These are phyloP conservation scores for Rosa rugosa DNA, from an alignment of 306 rosid genomes.

Conservation along the genomic window DNA sequence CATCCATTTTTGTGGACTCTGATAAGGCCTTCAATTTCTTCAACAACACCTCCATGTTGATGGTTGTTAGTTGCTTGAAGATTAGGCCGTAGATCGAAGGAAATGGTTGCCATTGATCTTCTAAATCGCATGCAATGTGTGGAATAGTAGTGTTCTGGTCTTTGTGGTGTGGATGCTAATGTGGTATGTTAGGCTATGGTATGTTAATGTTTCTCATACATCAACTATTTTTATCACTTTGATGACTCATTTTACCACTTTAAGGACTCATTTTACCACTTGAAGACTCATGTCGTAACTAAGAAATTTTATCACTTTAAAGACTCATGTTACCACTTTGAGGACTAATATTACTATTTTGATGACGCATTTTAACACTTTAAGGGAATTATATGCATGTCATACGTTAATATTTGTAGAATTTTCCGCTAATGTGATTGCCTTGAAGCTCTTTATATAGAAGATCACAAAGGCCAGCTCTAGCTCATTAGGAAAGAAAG, in stretches of 20 bases:
- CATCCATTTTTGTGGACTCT: conserved; percentile 61
- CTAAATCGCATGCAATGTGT: conserved; percentile 20
- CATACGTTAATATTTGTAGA: too few relatives aligned
- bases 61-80: conserved; percentile 30
- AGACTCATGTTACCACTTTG: too few relatives aligned
- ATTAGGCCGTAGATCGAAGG: conserved; percentile 44
- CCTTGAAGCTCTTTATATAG: conserved; percentile 47
- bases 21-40: conserved; percentile 78
- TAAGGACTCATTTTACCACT: too few relatives aligned
- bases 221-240: too few relatives aligned
- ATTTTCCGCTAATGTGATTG: conserved; percentile 24
- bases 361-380: too few relatives aligned
- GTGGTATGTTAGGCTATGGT: too few relatives aligned
- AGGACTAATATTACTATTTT: too few relatives aligned
- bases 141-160: conserved; percentile 8
- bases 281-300: too few relatives aligned
- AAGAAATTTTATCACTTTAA: too few relatives aligned
- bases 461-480: conserved; percentile 19
- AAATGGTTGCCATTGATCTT: conserved; percentile 55
- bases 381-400: too few relatives aligned
- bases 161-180: conserved; percentile 30
- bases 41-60: conserved; percentile 42
- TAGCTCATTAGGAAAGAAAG: conserved; percentile 22
- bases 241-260: too few relatives aligned
- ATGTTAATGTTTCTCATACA: too few relatives aligned